phyloP scores from a whole-genome alignment of 768 basidiomycete species.

The Serpula lacrymans region DNA sequence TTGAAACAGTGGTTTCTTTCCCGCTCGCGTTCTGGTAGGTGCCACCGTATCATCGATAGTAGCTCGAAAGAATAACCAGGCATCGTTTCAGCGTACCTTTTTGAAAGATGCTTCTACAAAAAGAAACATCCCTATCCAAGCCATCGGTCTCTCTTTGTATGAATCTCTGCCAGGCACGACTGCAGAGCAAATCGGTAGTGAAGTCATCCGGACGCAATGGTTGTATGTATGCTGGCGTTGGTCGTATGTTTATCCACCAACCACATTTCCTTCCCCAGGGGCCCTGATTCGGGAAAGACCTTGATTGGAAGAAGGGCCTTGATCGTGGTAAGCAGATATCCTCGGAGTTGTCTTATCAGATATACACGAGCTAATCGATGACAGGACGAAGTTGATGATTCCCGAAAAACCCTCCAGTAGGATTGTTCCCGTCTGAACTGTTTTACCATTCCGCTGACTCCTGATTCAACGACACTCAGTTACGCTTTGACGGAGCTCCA shows the following conservation, averaged over 20 bases:
- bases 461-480: conserved; percentile 37
- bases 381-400: conserved; percentile 87
- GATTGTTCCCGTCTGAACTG: conserved; percentile 19
- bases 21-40: conserved; percentile 82
- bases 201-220: conserved; percentile 97
- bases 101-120: conserved; percentile 67
- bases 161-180: conserved; percentile 80
- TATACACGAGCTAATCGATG: conserved; percentile 2
- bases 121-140: conserved; percentile 87
- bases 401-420: conserved; percentile 84
- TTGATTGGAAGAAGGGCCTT: conserved; percentile 79
- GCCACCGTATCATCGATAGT: background rate
- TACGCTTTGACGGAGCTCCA: conserved; percentile 89
- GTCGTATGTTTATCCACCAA: conserved; percentile 5
- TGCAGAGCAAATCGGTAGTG: conserved; percentile 69
- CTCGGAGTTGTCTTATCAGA: conserved; percentile 11
- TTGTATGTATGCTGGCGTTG: conserved; percentile 49
- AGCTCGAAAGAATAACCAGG: background rate
- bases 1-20: conserved; percentile 81
- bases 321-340: conserved; percentile 62
- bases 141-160: conserved; percentile 94
- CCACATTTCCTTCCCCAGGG: conserved; percentile 34
- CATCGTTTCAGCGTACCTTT: conserved; percentile 67
- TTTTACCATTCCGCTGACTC: conserved; percentile 1
- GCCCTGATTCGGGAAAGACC: conserved; percentile 60